Percentiles rank a stretch among this genome's conserved stretches.
Evolutionary conservation across 805 yeast species (phyloP).

Genomic region (Candida ficus): DNA sequence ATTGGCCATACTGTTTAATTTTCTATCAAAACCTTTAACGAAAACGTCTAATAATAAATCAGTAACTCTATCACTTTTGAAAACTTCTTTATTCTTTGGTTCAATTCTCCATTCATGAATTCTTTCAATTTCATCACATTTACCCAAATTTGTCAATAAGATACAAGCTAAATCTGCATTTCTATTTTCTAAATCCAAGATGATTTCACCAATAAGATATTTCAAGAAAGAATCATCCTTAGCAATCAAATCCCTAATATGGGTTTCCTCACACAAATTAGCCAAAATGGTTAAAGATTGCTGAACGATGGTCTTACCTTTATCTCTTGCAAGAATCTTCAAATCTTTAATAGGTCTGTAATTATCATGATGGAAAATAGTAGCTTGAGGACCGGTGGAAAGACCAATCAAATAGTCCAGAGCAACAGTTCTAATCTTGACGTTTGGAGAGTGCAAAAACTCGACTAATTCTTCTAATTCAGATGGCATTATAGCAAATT

Average conservation of each 20-base stretch:
- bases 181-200: slow-evolving; percentile 50
- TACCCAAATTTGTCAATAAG: slow-evolving; percentile 79
- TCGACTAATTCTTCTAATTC: slow-evolving; percentile 63
- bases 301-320: slow-evolving; percentile 49
- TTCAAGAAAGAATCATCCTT: slow-evolving; percentile 54
- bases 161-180: slow-evolving; percentile 82
- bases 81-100: slow-evolving; percentile 39
- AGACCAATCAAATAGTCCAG: slow-evolving; percentile 78
- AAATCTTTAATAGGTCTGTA: slow-evolving; percentile 69
- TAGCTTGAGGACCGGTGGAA: slow-evolving; percentile 64
- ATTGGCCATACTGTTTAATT: slow-evolving; percentile 64
- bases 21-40: slow-evolving; percentile 74
- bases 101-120: slow-evolving; percentile 38
- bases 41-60: slow-evolving; percentile 87
- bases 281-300: slow-evolving; percentile 76
- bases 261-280: slow-evolving; percentile 70
- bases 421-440: slow-evolving; percentile 78
- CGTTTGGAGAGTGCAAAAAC: slow-evolving; percentile 77
- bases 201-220: slow-evolving; percentile 42
- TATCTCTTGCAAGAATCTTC: slow-evolving; percentile 50
- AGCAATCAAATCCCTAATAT: slow-evolving; percentile 59
- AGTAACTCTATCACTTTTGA: slow-evolving; percentile 54
- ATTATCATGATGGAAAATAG: slow-evolving; percentile 64
- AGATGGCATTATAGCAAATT: too few species aligned
- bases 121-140: slow-evolving; percentile 56